Evolutionary conservation across 2,329 filamentous ascomycete species (phyloP), one percentile per base, ranked within the genome.

Genomic region (Chrysosporium queenslandicum): DNA sequence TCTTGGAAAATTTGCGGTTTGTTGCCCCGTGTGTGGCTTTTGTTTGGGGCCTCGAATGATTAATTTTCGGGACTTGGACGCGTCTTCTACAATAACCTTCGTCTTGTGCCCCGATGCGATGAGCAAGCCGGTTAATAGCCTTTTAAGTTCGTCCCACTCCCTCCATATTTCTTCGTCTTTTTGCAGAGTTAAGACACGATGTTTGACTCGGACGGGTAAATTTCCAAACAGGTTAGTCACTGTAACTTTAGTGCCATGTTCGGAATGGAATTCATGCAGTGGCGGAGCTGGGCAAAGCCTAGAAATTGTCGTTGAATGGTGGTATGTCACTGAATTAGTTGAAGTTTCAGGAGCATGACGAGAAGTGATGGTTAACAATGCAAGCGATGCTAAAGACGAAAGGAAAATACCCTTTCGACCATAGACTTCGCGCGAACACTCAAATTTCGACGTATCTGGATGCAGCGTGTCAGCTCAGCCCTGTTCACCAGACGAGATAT

Each of bases 131-230:
- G 81, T 74, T 2, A 89, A 61, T 4, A 74, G 68, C 46, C 71
- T 75, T 55, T 79, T 77, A 14, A 94, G 68, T 0, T 67, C 67
- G 25, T 81, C 77, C 81, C 86, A 91, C 49, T 85, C 77, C 57
- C 77, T 84, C 18, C 77, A 75, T 3, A 77, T 67, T 45, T 82
- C 72, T 21, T 72, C 63, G 9, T 74, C 58, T 58, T 73, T 75
- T 60, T 80, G 71, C 36, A 74, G 65, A 57, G 73, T 69, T 2
- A 81, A 59, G 0, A 79, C 79, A 56, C 89, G 79, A 60, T 89
- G 86, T 64, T 92, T 94, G 23, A 94, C 83, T 12, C 91, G 82
- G 11, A 96, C 91, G 0, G 91, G 89, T 80, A 96, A 87, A 54
- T 83, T 85, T 0, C 90, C 89, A 68, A 96, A 97, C 0, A 96